A percentile compares a stretch with the other conserved stretches of the same genome.
Evolutionary conservation across 2,329 filamentous ascomycete genomes (phyloP).

Genomic region (Alternaria gaisen): DNA sequence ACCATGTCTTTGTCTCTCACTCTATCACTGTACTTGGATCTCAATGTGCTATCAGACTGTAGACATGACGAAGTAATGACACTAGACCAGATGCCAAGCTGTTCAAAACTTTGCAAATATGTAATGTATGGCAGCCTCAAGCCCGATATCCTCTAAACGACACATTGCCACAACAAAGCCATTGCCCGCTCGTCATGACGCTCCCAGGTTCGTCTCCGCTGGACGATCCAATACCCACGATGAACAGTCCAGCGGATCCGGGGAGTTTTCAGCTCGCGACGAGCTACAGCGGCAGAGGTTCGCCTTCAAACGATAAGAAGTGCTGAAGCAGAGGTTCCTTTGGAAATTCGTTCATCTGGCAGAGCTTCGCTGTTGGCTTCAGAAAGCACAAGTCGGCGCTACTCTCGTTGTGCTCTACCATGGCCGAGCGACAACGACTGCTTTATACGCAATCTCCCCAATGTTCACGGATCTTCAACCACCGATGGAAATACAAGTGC

Average conservation of each 20-base stretch:
- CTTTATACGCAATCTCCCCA: constrained; percentile 8
- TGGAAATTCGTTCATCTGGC: constrained; percentile 17
- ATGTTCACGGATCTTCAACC: neutral
- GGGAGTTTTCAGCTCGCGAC: neutral
- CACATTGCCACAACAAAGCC: neutral
- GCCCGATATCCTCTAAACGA: fast-evolving
- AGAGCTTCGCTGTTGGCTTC: constrained; percentile 35
- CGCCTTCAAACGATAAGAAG: constrained; percentile 6
- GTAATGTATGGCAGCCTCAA: neutral
- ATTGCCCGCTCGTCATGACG: neutral
- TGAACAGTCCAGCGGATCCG: neutral
- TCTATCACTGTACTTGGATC: neutral
- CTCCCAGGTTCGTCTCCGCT: neutral
- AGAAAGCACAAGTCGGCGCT: constrained; percentile 19
- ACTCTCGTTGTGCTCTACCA: constrained; percentile 10
- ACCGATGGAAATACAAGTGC: neutral
- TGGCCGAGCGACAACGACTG: neutral
- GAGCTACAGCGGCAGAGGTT: constrained; percentile 20
- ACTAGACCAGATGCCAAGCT: neutral
- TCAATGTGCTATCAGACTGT: neutral
- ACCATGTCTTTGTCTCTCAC: constrained; percentile 13
- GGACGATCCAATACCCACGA: neutral
- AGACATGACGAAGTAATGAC: neutral
- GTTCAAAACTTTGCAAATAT: neutral
- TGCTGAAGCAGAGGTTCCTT: constrained; percentile 31